Base-by-base conservation (phyloP, 78 protist species). In the Chrysochromulina parva region DNA sequence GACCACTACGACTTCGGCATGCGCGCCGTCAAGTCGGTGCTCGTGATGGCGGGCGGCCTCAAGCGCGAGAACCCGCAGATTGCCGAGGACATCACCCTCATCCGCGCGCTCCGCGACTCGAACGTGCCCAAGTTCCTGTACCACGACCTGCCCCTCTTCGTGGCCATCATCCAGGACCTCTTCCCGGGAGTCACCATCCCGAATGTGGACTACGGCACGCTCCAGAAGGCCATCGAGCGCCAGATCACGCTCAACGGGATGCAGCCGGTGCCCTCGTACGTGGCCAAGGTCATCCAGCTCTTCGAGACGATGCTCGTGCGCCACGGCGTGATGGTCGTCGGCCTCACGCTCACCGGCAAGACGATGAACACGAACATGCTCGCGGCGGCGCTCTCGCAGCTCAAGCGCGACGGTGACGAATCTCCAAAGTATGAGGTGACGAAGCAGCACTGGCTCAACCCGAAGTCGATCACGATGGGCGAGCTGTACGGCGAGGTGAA, bases 1-100 rank as follows among this genome's bases (percentile, higher is more conserved):
- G 96, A 95, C 89, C 98, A 97, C 93, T 97, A 97, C 93, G 98
- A 97, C 85, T 97, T 96, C 47, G 98, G 98, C 60, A 94, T 97
- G 97, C 93, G 98, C 47, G 98, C 98, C 11, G 96, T 97, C 69
- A 97, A 96, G 91, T 92, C 97, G 6, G 97, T 97, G 5, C 91
- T 97, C 19, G 96, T 95, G 76, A 91, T 93, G 95, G 98, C 98
- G 11, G 98, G 98, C 2, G 14, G 10, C 55, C 81, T 94, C 59
- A 96, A 96, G 92, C 92, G 97, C 28, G 74, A 53, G 26, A 55
- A 94, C 59, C 90, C 92, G 20, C 87, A 89, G 6, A 16, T 73
- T 19, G 26, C 24, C 50, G 96, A 94, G 85, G 78, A 93, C 66
- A 71, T 92, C 62, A 90, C 93, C 20, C 93, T 95, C 65, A 95